A percentile compares a stretch with the other conserved stretches of the same genome.
Conservation (phyloP, 2,329 filamentous ascomycete genomes). For the Fusarium nematophilum region DNA sequence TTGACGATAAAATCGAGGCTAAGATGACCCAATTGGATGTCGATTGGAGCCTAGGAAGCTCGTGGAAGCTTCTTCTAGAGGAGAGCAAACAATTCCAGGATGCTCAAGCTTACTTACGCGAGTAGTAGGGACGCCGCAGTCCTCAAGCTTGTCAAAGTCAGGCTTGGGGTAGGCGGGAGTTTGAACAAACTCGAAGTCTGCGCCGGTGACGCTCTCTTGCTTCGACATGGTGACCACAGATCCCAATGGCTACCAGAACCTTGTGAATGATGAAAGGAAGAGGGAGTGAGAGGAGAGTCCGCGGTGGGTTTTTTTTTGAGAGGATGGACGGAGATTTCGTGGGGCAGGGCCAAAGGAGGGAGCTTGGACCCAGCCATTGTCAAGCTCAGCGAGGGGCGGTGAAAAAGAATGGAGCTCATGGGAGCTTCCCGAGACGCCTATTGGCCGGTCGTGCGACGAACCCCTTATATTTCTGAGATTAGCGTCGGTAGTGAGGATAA, state of each 20-base stretch:
- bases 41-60: background rate
- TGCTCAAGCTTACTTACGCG: slow-evolving; percentile 44
- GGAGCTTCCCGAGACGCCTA: background rate
- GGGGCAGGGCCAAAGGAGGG: slow-evolving; percentile 33
- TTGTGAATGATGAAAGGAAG: slow-evolving; percentile 31
- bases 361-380: slow-evolving; percentile 25
- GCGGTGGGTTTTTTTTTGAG: slow-evolving; percentile 36
- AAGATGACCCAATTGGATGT: slow-evolving; percentile 43
- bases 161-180: slow-evolving; percentile 56
- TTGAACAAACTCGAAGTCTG: slow-evolving; percentile 56
- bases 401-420: slow-evolving; percentile 24
- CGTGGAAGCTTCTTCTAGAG: slow-evolving; percentile 13
- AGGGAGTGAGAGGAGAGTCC: slow-evolving; percentile 18
- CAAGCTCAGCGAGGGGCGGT: slow-evolving; percentile 33
- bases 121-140: slow-evolving; percentile 60
- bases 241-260: slow-evolving; percentile 42
- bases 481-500: slow-evolving; percentile 27
- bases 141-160: slow-evolving; percentile 76
- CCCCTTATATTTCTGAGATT: slow-evolving; percentile 22
- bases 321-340: slow-evolving; percentile 30
- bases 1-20: background rate
- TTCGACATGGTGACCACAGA: slow-evolving; percentile 50
- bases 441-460: slow-evolving; percentile 13
- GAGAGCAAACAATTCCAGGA: slow-evolving; percentile 27
- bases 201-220: slow-evolving; percentile 45